Evolutionary conservation across 73 alveolate species (phyloP), one percentile per base, ranked within the genome.

Genomic region (Blepharisma japonicum): DNA sequence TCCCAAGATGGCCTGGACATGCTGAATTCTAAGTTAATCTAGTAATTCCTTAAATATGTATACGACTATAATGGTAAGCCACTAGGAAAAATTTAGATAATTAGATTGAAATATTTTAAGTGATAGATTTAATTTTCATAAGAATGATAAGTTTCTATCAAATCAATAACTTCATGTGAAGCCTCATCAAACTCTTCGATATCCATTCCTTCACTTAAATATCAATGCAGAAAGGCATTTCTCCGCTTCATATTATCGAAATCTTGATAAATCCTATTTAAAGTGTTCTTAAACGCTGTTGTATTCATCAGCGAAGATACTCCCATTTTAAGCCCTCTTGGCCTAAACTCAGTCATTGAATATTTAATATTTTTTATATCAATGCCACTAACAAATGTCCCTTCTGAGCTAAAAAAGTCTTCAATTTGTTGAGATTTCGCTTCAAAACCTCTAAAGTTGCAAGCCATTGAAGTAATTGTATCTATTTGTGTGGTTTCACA

Each of bases 1-100:
- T 89, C 94, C 99, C 99, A 71, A 92, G 99, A 92, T 93, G 91
- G 81, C 99, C 98, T 45, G 99, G 99, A 14, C 97, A 96, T 72
- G 99, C 99, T 56, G 99, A 96, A 78, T 97, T 96, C 92, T 96
- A 61, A 25, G 48, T 51, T 32, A 32, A 32, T 32, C 0, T 32
- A 32, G 42, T 3, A 32, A 32, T 32, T 32, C 42, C 42, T 32
- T 32, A 1, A 32, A 32, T 32, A 32, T 32, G 3, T 32, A 32
- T 32, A 32, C 3, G 3, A 3, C 42, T 3, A 32, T n/a, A 32
- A 32, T 32, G 3, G 42, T 32, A 0, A 32, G n/a, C n/a, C 42
- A 3, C 42, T 32, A 3, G 42, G 3, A 32, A 32, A 32, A 1
- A 1, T 32, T 0, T 32, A 32, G 42, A 32, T 1, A 32, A 32